Base-by-base conservation (phyloP, 805 yeast genomes). In the Nakazawaea wickerhamii region DNA sequence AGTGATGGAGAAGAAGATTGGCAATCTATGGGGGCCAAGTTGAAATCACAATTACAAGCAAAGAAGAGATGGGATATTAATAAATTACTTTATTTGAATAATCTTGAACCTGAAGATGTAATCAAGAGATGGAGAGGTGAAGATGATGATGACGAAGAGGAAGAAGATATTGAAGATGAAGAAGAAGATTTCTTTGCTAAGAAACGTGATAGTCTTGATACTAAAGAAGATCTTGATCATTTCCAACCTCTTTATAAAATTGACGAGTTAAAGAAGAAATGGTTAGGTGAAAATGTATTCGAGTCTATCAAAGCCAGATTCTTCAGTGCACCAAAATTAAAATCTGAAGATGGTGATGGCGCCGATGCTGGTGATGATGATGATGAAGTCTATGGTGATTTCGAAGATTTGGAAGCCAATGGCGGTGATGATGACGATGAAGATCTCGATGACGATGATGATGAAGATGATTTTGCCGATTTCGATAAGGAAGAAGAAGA, bases 71-170 rank as follows among this genome's bases (percentile, higher is more conserved):
- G 95, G 90, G 86, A 91, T 59, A 77, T 91, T 48, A 80, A 82
- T 52, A 86, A 84, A 55, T 65, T 91, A 43, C 66, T 93, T 4
- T 91, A 93, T 60, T 71, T 84, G 76, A 79, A 82, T 44, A 83
- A 86, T 51, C 70, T 88, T 32, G 76, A 79, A 10, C 90, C 97
- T 0, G 68, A 64, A 1, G 93, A 84, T 49, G 93, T 75, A 26
- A 67, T 87, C 36, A 67, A 65, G 31, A 74, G 90, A 61, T 86
- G 95, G 95, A 77, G 61, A 50, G 69, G 73, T 25, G 78, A 76
- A 52, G 71, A 68, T 30, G 60, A 54, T 2, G 67, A 66, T 8
- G 68, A 64, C 3, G 70, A 67, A 4, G 31, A 8, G 31, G 31
- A 68, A 52, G 54, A 61, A n/a, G 54, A 51, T 4, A 62, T 60